A percentile compares a stretch with the other conserved stretches of the same genome.
Evolutionary conservation across 1,284 basidiomycete species (phyloP).

Genomic region (Austropuccinia psidii): DNA sequence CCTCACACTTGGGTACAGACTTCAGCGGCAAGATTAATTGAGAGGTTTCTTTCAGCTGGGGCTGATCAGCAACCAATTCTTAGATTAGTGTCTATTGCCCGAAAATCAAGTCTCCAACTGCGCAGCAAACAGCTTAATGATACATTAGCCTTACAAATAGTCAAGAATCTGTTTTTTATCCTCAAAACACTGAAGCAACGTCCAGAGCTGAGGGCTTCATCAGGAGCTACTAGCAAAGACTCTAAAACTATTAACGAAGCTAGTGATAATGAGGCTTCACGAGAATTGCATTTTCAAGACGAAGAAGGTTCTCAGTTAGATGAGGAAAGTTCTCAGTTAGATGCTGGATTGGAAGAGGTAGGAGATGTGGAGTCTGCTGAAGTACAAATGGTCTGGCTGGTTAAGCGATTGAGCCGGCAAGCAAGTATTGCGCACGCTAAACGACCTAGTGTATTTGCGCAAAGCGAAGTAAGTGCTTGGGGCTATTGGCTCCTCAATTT

Average conservation of each 20-base stretch:
- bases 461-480: constrained; percentile 52
- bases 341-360: constrained; percentile 46
- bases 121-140: constrained; percentile 74
- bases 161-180: constrained; percentile 88
- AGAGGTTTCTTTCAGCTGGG: constrained; percentile 58
- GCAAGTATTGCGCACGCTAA: constrained; percentile 63
- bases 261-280: neutral
- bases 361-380: constrained; percentile 44
- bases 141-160: constrained; percentile 68
- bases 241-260: neutral
- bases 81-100: constrained; percentile 65
- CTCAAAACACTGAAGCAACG: constrained; percentile 54
- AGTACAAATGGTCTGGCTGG: constrained; percentile 55
- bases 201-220: constrained; percentile 54
- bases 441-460: constrained; percentile 46
- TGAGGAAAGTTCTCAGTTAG: constrained; percentile 14
- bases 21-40: constrained; percentile 69
- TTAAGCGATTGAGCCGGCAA: constrained; percentile 53
- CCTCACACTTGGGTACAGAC: constrained; percentile 92
- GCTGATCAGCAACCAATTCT: no score
- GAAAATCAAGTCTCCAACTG: constrained; percentile 70
- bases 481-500: neutral
- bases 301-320: neutral
- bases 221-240: constrained; percentile 19
- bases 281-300: neutral